Percentiles rank a stretch among this genome's conserved stretches.
phyloP scores from a whole-genome alignment of 352 stramenopile genomes.

The Globisporangium spiculum region DNA sequence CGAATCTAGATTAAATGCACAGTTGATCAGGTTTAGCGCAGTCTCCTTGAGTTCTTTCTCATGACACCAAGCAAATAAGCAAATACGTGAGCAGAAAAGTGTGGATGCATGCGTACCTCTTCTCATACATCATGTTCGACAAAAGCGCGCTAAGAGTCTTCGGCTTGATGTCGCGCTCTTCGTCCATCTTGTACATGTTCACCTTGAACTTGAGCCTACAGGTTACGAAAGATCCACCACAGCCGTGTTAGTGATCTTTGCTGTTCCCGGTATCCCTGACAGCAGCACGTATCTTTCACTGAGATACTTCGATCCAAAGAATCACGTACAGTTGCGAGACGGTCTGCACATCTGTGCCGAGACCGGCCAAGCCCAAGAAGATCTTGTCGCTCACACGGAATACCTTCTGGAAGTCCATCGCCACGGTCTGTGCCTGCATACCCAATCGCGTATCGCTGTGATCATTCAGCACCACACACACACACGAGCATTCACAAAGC shows the following conservation, averaged over 20 bases:
- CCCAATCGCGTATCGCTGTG: conserved; percentile 95
- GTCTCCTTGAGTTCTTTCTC: neutral
- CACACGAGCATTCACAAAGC: neutral
- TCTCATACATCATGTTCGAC: conserved; percentile 98
- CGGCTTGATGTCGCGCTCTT: conserved; percentile 98
- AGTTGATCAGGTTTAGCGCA: no score
- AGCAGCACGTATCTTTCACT: neutral
- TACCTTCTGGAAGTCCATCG: conserved; percentile 98
- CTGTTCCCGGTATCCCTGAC: neutral
- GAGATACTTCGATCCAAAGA: neutral
- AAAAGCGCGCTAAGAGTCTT: conserved; percentile 96
- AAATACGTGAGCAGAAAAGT: neutral
- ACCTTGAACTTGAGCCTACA: conserved; percentile 88
- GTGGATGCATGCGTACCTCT: conserved; percentile 32
- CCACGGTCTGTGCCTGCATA: conserved; percentile 95
- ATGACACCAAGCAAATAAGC: neutral
- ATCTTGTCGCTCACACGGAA: conserved; percentile 97
- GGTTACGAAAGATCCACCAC: neutral
- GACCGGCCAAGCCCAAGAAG: conserved; percentile 95
- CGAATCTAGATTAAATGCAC: conserved; percentile 72
- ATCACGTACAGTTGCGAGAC: conserved; percentile 88
- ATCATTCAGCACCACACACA: neutral
- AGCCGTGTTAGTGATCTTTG: neutral
- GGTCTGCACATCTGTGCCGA: conserved; percentile 98
- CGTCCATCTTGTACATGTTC: conserved; percentile 98